Percentiles rank a stretch among this genome's conserved stretches.
phyloP scores from a whole-genome alignment of 441 rosid species.

The Erodium moschatum region DNA sequence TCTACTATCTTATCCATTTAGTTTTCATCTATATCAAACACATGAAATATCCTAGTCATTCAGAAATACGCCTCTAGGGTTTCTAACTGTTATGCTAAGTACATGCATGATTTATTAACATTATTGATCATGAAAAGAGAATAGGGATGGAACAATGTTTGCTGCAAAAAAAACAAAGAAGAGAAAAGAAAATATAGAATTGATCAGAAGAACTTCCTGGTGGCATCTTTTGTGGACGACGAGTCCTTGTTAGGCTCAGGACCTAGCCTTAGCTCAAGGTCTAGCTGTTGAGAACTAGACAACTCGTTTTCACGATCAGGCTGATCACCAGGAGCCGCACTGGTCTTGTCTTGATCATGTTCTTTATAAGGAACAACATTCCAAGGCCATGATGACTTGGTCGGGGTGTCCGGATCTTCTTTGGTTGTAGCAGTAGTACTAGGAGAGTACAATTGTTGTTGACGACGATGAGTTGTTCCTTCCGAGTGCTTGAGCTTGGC shows the following conservation, averaged over 20 bases:
- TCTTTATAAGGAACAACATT: too few relatives aligned
- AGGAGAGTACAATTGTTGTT: too few relatives aligned
- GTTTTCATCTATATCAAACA: too few relatives aligned
- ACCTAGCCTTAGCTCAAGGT: constrained; percentile 56
- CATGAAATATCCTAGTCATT: too few relatives aligned
- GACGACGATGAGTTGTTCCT: background rate
- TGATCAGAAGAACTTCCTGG: constrained; percentile 37
- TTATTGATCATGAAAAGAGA: constrained; percentile 18
- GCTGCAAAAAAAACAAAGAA: too few relatives aligned
- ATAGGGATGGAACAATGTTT: background rate
- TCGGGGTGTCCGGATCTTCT: too few relatives aligned
- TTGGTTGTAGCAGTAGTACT: too few relatives aligned
- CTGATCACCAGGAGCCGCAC: too few relatives aligned
- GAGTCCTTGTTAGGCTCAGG: constrained; percentile 31
- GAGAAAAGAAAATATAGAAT: background rate
- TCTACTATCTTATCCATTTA: too few relatives aligned
- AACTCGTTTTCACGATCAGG: background rate
- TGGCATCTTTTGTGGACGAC: constrained; percentile 16
- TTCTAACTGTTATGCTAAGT: too few relatives aligned
- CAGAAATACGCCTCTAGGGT: too few relatives aligned
- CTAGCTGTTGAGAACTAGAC: constrained; percentile 21
- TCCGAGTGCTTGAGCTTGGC: constrained; percentile 25
- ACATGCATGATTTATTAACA: background rate
- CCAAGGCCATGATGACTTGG: constrained; percentile 3
- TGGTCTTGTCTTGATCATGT: background rate